Percentiles rank a stretch among this genome's conserved stretches.
Conservation (phyloP, 768 basidiomycete species). For the Phaeotremella fagi region DNA sequence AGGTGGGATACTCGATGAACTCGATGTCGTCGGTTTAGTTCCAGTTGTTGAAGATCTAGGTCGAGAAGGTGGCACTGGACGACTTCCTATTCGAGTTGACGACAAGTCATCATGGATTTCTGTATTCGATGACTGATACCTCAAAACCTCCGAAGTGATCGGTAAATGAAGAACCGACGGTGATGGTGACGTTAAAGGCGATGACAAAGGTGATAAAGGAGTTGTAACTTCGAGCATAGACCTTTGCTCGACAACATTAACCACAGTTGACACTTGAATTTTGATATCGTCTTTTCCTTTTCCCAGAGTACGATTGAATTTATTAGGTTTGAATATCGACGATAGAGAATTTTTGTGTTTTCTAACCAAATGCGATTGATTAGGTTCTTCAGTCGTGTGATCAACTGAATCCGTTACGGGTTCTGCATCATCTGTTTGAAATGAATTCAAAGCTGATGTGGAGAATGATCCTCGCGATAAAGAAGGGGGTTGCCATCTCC, state of each 20-base stretch:
- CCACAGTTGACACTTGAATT: neutral
- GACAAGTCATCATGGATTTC: neutral
- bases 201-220: neutral
- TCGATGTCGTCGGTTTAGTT: neutral
- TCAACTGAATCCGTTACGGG: no score
- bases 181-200: neutral
- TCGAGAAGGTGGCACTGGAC: neutral
- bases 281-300: neutral
- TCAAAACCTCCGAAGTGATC: neutral
- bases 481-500: constrained; percentile 39
- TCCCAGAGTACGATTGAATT: constrained; percentile 3
- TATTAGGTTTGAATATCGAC: neutral
- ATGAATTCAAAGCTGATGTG: constrained; percentile 29
- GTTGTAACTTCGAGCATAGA: neutral
- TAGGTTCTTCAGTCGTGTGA: no score
- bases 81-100: no score
- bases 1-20: constrained; percentile 5
- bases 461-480: constrained; percentile 40
- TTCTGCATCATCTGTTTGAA: neutral
- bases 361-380: neutral
- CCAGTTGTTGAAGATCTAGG: neutral
- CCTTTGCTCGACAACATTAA: neutral
- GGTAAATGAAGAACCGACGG: neutral
- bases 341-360: neutral
- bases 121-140: neutral